Evolutionary conservation across 805 yeast species (phyloP), one percentile per base, ranked within the genome.

Genomic region (Jamesozyma spencerorum): DNA sequence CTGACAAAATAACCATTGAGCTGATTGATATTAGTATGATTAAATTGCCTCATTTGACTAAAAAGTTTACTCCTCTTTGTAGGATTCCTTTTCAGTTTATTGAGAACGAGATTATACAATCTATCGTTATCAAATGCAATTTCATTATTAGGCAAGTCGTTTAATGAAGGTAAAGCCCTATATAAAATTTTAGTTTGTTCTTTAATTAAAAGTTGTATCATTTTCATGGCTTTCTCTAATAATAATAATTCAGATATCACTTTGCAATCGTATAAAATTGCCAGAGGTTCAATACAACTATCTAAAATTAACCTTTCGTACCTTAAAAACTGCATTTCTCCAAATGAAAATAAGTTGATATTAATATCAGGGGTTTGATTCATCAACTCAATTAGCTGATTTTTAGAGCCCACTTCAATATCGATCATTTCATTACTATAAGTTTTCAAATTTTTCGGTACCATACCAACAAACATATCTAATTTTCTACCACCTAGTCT

Each of bases 1-100:
- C 53, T 50, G 2, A 69, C 74, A 29, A 85, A 66, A 50, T 74
- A 80, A 1, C 92, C 94, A 48, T 80, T 85, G 30, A 83, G 72
- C 51, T 70, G 77, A 42, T 74, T 77, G 14, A 84, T 70, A 53
- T 84, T 88, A 0, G 85, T 77, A 8, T 58, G 60, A 36, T 65
- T 67, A 41, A 71, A 51, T 13, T 29, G 31, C 12, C 45, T 45
- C 34, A 45, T 31, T 11, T 43, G 43, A 8, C 34, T 24, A 6
- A 24, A 54, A 59, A 47, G 62, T 56, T 35, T 67, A 52, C 14
- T 77, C 63, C 49, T 80, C 83, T 75, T 79, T 18, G 62, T 49
- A 0, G 71, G 64, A 0, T 80, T 65, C 18, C 44, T 44, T 30
- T 48, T 34, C 22, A 70, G 43, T 7, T 66, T 55, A 2, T 60